Percentiles rank a stretch among this genome's conserved stretches.
Conservation (phyloP, 176 grass and related monocot species). For the Paspalum vaginatum region DNA sequence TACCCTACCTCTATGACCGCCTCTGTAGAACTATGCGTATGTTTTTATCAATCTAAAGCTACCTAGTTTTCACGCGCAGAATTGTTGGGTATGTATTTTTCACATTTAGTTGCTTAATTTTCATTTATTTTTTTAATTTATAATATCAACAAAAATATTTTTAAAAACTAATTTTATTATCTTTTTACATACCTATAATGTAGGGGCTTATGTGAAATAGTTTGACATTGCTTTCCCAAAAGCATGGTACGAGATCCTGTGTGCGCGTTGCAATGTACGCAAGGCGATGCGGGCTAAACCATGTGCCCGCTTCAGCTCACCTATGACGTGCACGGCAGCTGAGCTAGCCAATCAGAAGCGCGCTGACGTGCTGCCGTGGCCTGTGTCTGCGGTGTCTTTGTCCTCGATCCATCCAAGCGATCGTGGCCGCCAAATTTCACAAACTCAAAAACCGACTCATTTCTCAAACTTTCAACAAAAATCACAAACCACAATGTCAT, state of each 20-base stretch:
- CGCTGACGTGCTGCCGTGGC: conserved; percentile 23
- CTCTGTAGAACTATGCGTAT: too few relatives aligned
- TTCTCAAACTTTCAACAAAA: neutral
- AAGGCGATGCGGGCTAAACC: neutral
- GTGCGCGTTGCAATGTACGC: neutral
- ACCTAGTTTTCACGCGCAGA: too few relatives aligned
- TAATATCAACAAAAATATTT: too few relatives aligned
- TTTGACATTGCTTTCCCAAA: neutral
- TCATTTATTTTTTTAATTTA: too few relatives aligned
- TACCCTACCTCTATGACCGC: too few relatives aligned
- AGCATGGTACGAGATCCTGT: neutral
- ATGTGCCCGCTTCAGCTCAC: neutral
- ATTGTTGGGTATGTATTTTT: too few relatives aligned
- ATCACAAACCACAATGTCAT: neutral
- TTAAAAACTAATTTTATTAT: too few relatives aligned
- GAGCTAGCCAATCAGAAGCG: conserved; percentile 33
- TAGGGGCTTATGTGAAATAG: too few relatives aligned
- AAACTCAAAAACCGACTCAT: neutral
- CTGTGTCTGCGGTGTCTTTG: neutral
- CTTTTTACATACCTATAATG: too few relatives aligned
- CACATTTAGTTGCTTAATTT: too few relatives aligned
- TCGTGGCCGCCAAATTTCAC: neutral
- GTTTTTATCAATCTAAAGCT: too few relatives aligned
- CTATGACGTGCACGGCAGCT: neutral
- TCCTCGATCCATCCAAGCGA: neutral